Evolutionary conservation across 2,329 filamentous ascomycete genomes (phyloP), one percentile per base, ranked within the genome.

Genomic region (Colletotrichum scovillei): DNA sequence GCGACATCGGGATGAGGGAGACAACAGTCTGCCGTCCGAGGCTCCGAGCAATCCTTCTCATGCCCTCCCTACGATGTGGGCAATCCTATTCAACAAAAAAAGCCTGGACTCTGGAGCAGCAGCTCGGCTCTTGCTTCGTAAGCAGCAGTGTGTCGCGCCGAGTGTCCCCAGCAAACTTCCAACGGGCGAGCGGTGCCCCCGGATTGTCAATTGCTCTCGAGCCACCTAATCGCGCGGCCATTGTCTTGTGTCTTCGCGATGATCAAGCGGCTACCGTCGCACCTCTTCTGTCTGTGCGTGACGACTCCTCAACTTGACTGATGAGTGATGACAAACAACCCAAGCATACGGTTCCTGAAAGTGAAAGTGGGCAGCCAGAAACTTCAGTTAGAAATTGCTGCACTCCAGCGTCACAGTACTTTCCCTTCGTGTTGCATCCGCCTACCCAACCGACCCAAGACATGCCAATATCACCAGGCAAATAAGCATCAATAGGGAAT

Each of bases 241-340:
- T 49, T n/a, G 42, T 49, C 42, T 49, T 49, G 42, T 49, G 16
- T 49, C 42, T 49, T 19, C 42, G 19, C 42, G 42, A 49, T 49
- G 42, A 52, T 60, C 60, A 60, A 71, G 53, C 49, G 24, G 32
- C 52, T 28, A 32, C 55, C 9, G 38, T 55, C 30, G 67, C 53
- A 32, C 46, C 59, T 65, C 53, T 24, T 11, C 32, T 32, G 67
- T 65, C 66, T 55, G 70, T 70, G 60, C 67, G 70, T 35, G 11
- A 8, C 42, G 7, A 30, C 19, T 63, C 28, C 14, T 19, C 59
- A 30, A 28, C 55, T 60, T 46, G 46, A 53, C 22, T 14, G 55
- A 32, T 46, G 46, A 53, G 19, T 14, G 53, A 32, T 32, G 32
- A n/a, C 53, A 69, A 38, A 53, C 26, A 49, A 19, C 56, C 14